phyloP scores from a whole-genome alignment of 768 basidiomycete genomes.

The Termitomyces sp. region DNA sequence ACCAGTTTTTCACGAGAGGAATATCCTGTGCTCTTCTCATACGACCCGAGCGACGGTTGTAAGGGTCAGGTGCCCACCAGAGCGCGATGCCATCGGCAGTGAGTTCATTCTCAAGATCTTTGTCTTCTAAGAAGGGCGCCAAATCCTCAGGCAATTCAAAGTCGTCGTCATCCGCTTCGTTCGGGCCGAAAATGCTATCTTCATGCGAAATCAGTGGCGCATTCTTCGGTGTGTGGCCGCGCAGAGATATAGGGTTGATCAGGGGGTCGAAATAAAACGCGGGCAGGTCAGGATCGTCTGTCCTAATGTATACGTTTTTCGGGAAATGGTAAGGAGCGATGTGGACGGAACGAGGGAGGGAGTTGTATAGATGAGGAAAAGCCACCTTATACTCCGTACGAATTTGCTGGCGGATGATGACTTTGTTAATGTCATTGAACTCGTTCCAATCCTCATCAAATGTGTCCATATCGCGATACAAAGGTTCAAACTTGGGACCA shows the following conservation, averaged over 20 bases:
- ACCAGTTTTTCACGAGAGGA: constrained; percentile 97
- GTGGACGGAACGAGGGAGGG: constrained; percentile 89
- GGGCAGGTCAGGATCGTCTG: constrained; percentile 98
- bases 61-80: constrained; percentile 99
- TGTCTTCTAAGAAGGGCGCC: constrained; percentile 75
- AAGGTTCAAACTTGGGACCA: constrained; percentile 96
- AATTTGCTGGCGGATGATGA: constrained; percentile 98
- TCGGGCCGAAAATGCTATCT: constrained; percentile 87
- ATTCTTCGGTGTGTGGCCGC: constrained; percentile 82
- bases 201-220: constrained; percentile 82
- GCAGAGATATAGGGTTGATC: constrained; percentile 95
- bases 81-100: constrained; percentile 96
- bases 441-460: constrained; percentile 99
- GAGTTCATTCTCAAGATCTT: constrained; percentile 79
- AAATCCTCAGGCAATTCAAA: constrained; percentile 80
- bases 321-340: constrained; percentile 90
- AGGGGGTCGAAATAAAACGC: constrained; percentile 99
- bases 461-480: constrained; percentile 94
- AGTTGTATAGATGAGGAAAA: constrained; percentile 98
- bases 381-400: constrained; percentile 99
- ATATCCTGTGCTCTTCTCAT: constrained; percentile 95
- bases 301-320: constrained; percentile 98
- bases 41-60: constrained; percentile 85
- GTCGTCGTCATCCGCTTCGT: constrained; percentile 78
- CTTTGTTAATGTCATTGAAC: constrained; percentile 99